Evolutionary conservation across 2,329 filamentous ascomycete species (phyloP), one percentile per base, ranked within the genome.

Genomic region (Claviceps spartinae): DNA sequence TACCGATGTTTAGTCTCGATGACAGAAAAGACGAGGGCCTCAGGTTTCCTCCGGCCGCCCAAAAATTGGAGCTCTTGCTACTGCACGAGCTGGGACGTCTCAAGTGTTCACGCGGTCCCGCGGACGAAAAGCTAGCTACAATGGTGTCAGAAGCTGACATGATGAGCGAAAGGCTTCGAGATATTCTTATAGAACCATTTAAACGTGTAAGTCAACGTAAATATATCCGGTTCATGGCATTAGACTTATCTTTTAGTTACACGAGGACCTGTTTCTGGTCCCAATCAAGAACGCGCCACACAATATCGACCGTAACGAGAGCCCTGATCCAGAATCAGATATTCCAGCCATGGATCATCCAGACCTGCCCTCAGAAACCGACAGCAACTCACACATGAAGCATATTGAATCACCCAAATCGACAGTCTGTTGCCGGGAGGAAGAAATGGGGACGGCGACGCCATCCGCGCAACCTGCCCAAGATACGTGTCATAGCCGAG

Each of bases 11-110:
- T 34, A 44, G 34, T 16, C 40, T 55, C 11, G 37, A 55, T 38
- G 48, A 48, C 14, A 34, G 22, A 7, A 49, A 53, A 43, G 53
- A 55, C n/a, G 53, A 53, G 36, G 53, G 51, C 11, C 22, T 55
- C 2, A 4, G 13, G 7, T 55, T 52, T 20, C 53, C 53, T 11
- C 48, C 48, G 22, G 13, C 40, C 18, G 41, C 51, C 8, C 45
- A 46, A 22, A 53, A 11, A 18, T 24, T 53, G 26, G 51, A 47
- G 13, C 44, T 40, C 13, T 47, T 55, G 8, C 22, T 55, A 38
- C 34, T 49, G 22, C 51, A 55, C 34, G 47, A 53, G 36, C 46
- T 55, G 20, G 48, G 49, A 46, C 48, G 50, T 30, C 48, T 53
- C n/a, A 48, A 13, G 24, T 6, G 4, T 22, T 26, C 34, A 37